phyloP scores from a whole-genome alignment of 1,139 yeast genomes.

The Lodderomyces metapsilosis region DNA sequence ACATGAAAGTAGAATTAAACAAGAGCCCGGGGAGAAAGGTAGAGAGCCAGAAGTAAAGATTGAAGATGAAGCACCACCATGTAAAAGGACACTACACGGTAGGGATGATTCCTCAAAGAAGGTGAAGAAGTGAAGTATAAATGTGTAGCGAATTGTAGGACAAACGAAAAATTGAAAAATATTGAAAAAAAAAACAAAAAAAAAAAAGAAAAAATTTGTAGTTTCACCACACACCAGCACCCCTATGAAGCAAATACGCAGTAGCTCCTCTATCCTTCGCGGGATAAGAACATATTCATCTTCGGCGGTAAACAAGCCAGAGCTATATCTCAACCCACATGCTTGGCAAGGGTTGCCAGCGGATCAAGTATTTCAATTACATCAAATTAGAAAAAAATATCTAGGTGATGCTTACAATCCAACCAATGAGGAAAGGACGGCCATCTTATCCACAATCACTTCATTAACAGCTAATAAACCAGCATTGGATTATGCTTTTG shows the following conservation, averaged over 20 bases:
- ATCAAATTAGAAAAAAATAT: constrained; percentile 53
- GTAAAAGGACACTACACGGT: background rate
- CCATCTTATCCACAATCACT: constrained; percentile 43
- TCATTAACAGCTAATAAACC: constrained; percentile 34
- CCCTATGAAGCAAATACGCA: background rate
- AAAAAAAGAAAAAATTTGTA: background rate
- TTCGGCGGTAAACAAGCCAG: constrained; percentile 1
- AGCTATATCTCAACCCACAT: constrained; percentile 52
- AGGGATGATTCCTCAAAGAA: background rate
- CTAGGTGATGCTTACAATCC: constrained; percentile 60
- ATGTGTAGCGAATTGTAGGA: no score
- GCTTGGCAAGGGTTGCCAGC: constrained; percentile 70
- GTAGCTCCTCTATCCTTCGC: background rate
- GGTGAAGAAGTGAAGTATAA: no score
- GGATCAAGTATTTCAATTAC: constrained; percentile 58
- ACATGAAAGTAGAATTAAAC: constrained; percentile 1
- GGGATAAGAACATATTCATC: background rate
- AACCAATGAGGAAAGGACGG: constrained; percentile 47
- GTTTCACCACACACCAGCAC: background rate
- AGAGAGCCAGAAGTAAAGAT: constrained; percentile 1
- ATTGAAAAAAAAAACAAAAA: background rate
- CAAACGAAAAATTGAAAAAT: background rate
- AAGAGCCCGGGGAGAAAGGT: background rate
- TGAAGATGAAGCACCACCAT: background rate
- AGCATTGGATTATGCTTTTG: constrained; percentile 43